Conservation (phyloP, 2,329 filamentous ascomycete genomes). For the Cercospora zeae-maydis region DNA sequence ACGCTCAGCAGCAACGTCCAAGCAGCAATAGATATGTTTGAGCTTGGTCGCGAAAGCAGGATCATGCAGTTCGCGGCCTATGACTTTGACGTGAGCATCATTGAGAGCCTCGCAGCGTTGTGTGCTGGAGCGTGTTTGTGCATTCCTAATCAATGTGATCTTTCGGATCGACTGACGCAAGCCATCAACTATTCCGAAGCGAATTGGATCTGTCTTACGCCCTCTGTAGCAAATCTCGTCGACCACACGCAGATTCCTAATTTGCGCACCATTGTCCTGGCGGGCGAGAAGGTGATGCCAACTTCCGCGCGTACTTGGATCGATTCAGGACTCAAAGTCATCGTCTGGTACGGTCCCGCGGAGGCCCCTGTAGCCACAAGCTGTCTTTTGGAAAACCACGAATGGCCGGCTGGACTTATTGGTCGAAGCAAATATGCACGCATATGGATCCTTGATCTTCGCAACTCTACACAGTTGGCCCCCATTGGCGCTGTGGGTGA, state of each 20-base stretch:
- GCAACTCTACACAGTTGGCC: conserved; percentile 30
- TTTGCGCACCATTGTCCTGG: background rate
- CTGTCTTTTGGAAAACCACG: background rate
- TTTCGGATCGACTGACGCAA: conserved; percentile 48
- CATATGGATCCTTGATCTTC: conserved; percentile 34
- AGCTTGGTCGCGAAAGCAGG: background rate
- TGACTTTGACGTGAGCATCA: conserved; percentile 21
- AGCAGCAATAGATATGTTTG: background rate
- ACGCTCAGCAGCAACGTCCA: background rate
- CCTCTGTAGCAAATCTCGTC: conserved; percentile 50
- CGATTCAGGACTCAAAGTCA: conserved; percentile 21
- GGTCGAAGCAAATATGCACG: conserved; percentile 16
- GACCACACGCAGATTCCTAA: conserved; percentile 42
- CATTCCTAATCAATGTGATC: conserved; percentile 41
- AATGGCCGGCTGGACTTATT: conserved; percentile 4
- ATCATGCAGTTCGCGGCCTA: conserved; percentile 24
- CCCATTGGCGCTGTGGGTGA: conserved; percentile 49
- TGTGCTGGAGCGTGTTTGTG: conserved; percentile 18
- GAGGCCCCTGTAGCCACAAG: conserved; percentile 29
- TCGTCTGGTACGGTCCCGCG: conserved; percentile 43
- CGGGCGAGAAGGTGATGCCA: conserved; percentile 10
- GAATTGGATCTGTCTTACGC: conserved; percentile 52
- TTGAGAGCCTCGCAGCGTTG: conserved; percentile 9
- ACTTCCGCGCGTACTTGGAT: background rate
- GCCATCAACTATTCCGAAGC: conserved; percentile 27